Conservation (phyloP, 768 basidiomycete genomes). For the Mycena crocata region DNA sequence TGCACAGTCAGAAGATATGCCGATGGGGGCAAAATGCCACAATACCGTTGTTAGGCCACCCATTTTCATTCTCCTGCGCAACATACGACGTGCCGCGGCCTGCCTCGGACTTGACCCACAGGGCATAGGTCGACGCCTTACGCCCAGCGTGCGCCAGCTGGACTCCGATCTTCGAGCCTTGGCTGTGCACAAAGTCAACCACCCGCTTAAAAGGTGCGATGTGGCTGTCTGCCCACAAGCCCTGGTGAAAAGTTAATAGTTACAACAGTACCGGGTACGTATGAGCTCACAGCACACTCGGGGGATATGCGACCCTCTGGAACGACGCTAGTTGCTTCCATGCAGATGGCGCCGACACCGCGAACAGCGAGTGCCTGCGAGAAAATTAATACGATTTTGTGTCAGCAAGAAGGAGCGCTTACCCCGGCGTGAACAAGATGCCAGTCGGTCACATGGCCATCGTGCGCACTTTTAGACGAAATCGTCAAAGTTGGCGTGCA, state of each 20-base stretch:
- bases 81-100: slow-evolving; percentile 39
- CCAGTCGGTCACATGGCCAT: too few species aligned
- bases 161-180: slow-evolving; percentile 76
- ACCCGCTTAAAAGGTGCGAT: slow-evolving; percentile 58
- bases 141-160: slow-evolving; percentile 86
- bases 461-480: too few species aligned
- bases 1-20: too few species aligned
- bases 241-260: too few species aligned
- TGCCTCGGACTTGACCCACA: slow-evolving; percentile 73
- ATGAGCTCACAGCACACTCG: slow-evolving; percentile 65
- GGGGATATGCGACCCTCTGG: slow-evolving; percentile 76
- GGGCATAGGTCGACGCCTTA: slow-evolving; percentile 74
- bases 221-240: slow-evolving; percentile 75
- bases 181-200: slow-evolving; percentile 79
- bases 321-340: slow-evolving; percentile 76
- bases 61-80: slow-evolving; percentile 53
- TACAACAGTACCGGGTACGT: too few species aligned
- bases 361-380: slow-evolving; percentile 5
- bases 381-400: not conserved
- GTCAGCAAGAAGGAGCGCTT: not conserved
- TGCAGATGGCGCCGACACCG: slow-evolving; percentile 62
- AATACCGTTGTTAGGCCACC: slow-evolving; percentile 65
- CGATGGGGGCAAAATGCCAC: too few species aligned
- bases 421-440: too few species aligned
- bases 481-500: too few species aligned